phyloP scores from a whole-genome alignment of 768 basidiomycete genomes.

The Lactarius akahatsu region DNA sequence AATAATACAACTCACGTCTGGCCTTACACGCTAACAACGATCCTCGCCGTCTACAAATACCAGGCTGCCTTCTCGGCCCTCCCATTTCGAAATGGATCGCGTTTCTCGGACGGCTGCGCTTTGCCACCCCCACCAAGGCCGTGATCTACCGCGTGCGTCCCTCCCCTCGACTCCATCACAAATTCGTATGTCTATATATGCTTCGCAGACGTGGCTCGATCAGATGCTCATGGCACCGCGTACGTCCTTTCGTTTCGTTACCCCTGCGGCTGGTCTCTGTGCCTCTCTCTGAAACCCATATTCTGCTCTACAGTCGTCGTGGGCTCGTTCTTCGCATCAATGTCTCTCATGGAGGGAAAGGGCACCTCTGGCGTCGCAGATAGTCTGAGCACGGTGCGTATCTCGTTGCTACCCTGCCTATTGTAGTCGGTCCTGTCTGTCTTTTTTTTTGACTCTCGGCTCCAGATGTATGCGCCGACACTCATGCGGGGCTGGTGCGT shows the following conservation, averaged over 20 bases:
- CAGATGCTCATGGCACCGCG: slow-evolving; percentile 77
- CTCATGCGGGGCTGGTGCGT: slow-evolving; percentile 72
- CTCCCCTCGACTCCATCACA: not conserved
- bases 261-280: not conserved
- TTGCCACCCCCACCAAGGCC: slow-evolving; percentile 56
- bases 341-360: slow-evolving; percentile 81
- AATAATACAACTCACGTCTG: not conserved
- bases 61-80: slow-evolving; percentile 76
- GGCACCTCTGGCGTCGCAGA: slow-evolving; percentile 49
- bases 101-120: slow-evolving; percentile 67
- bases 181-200: not conserved
- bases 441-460: not conserved
- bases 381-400: slow-evolving; percentile 42
- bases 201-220: slow-evolving; percentile 72
- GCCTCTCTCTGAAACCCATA: slow-evolving; percentile 3
- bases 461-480: slow-evolving; percentile 69
- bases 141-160: slow-evolving; percentile 59
- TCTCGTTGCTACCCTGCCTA: not conserved
- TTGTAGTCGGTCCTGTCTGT: not conserved
- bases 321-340: slow-evolving; percentile 65
- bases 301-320: slow-evolving; percentile 39
- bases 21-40: not conserved
- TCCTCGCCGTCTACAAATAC: slow-evolving; percentile 10
- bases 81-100: slow-evolving; percentile 81
- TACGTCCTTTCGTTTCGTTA: slow-evolving; percentile 33